Conservation (phyloP, 2,329 filamentous ascomycete species). For the Colletotrichum noveboracense region DNA sequence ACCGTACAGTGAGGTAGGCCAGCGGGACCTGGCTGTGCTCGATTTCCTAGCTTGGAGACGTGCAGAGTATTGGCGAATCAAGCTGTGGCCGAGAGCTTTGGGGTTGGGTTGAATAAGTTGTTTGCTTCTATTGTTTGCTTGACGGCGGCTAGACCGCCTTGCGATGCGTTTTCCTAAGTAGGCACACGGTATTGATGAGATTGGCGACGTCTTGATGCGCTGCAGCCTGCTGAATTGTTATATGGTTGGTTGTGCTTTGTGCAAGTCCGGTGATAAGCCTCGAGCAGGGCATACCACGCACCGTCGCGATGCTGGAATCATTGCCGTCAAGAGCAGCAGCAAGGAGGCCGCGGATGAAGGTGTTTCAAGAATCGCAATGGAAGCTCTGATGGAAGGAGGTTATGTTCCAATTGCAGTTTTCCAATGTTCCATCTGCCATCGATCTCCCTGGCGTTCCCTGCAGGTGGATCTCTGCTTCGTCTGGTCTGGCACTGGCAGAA, state of each 20-base stretch:
- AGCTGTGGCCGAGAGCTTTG: background rate
- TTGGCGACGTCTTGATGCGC: background rate
- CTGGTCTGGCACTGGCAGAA: background rate
- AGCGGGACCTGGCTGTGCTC: background rate
- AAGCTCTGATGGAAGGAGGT: conserved; percentile 13
- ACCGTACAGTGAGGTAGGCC: background rate
- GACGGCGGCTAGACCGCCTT: background rate
- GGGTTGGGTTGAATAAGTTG: background rate
- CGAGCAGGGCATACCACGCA: background rate
- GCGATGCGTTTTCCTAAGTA: background rate
- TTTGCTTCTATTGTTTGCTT: conserved; percentile 6
- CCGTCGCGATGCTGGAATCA: background rate
- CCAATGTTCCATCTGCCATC: conserved; percentile 1
- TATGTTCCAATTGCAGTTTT: background rate
- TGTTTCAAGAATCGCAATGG: conserved; percentile 18
- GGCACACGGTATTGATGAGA: background rate
- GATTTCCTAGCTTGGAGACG: background rate
- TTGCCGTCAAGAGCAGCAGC: background rate
- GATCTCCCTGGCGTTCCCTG: background rate
- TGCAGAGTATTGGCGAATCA: background rate
- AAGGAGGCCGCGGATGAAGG: background rate
- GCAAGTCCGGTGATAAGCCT: background rate
- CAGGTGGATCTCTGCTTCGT: conserved; percentile 10
- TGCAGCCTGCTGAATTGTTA: background rate
- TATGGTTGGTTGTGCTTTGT: background rate